phyloP scores from a whole-genome alignment of 2,329 filamentous ascomycete genomes.

The Dendrostoma leiphaemia region DNA sequence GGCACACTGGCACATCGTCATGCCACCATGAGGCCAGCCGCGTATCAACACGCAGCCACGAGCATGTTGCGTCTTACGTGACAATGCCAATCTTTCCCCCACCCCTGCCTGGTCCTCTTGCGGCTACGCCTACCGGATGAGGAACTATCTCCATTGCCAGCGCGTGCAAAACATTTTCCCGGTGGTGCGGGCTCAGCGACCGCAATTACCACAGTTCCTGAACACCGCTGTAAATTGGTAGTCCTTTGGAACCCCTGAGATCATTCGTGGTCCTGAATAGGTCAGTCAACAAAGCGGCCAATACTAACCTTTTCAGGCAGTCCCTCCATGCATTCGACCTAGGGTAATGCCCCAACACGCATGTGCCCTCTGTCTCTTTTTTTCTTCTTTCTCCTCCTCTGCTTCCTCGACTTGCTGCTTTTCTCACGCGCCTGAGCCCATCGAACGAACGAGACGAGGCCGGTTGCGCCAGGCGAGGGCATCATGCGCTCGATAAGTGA shows the following conservation, averaged over 20 bases:
- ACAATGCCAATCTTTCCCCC: not conserved
- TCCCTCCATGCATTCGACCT: too few species aligned
- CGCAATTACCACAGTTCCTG: too few species aligned
- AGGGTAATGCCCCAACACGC: too few species aligned
- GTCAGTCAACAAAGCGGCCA: too few species aligned
- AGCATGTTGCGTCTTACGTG: not conserved
- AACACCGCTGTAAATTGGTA: too few species aligned
- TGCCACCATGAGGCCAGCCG: slow-evolving; percentile 5
- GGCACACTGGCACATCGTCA: slow-evolving; percentile 1
- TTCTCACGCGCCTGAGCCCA: too few species aligned
- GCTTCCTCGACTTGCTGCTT: too few species aligned
- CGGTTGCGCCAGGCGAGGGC: not conserved
- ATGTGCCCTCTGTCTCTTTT: too few species aligned
- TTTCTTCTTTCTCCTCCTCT: too few species aligned
- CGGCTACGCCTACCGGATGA: slow-evolving; percentile 2
- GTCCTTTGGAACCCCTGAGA: slow-evolving; percentile 5
- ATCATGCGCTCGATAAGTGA: not conserved
- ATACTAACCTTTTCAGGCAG: not conserved
- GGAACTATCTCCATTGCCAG: slow-evolving; percentile 5
- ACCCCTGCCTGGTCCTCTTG: not conserved
- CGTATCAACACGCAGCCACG: slow-evolving; percentile 7
- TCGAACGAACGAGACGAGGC: too few species aligned
- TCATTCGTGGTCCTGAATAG: too few species aligned
- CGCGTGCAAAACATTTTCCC: slow-evolving; percentile 6
- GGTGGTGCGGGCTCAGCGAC: too few species aligned